Conservation (phyloP, 2,329 filamentous ascomycete species). For the Aspergillus caelatus region DNA sequence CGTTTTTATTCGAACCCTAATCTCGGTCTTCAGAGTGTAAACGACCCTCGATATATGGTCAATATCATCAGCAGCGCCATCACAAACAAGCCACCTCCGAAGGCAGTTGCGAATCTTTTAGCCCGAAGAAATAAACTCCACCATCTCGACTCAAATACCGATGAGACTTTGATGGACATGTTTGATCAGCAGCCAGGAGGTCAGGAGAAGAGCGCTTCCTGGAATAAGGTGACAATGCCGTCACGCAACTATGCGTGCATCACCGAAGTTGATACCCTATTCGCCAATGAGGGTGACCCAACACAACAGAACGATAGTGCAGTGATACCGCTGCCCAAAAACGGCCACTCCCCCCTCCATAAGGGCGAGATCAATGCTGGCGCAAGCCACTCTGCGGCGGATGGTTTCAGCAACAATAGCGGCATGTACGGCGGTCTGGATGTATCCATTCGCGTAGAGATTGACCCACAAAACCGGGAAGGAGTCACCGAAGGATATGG, state of each 20-base stretch:
- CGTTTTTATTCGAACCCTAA: constrained; percentile 67
- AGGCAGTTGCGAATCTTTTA: constrained; percentile 66
- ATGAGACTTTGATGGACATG: constrained; percentile 65
- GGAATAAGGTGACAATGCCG: constrained; percentile 85
- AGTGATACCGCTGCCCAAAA: constrained; percentile 47
- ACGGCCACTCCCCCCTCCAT: constrained; percentile 74
- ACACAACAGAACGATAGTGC: constrained; percentile 25
- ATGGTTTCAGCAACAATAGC: constrained; percentile 42
- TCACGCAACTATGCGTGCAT: constrained; percentile 68
- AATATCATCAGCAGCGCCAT: constrained; percentile 68
- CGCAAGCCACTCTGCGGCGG: constrained; percentile 73
- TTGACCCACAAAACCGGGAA: constrained; percentile 45
- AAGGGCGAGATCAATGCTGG: constrained; percentile 77
- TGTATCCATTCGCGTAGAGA: constrained; percentile 50
- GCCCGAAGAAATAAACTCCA: constrained; percentile 68
- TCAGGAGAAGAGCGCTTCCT: constrained; percentile 65
- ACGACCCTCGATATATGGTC: constrained; percentile 65
- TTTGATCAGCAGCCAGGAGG: constrained; percentile 64
- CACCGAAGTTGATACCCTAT: constrained; percentile 50
- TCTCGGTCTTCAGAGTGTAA: constrained; percentile 57
- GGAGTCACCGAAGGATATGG: constrained; percentile 52
- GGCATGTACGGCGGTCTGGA: constrained; percentile 47
- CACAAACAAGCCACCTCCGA: constrained; percentile 68
- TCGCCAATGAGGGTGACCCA: constrained; percentile 25
- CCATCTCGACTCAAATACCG: constrained; percentile 63